Percentiles rank a stretch among this genome's conserved stretches.
Evolutionary conservation across 371 early-diverging fungal genomes (phyloP).

Genomic region (Mucor sp.): DNA sequence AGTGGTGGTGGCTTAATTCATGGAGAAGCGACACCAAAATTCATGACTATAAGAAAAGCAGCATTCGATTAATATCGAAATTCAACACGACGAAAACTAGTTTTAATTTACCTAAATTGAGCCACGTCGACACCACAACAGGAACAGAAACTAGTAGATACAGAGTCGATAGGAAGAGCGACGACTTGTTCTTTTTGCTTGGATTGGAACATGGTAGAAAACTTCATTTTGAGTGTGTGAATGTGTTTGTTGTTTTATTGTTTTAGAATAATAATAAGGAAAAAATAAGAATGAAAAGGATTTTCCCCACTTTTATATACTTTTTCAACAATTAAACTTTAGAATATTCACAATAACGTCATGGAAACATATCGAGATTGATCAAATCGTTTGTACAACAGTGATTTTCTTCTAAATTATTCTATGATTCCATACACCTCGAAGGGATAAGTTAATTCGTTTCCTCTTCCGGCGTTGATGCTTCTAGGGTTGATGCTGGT

Average conservation of each 20-base stretch:
- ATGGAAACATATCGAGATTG: not conserved
- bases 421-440: not conserved
- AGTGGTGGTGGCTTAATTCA: not conserved
- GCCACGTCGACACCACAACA: constrained; percentile 32
- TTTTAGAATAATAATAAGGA: not conserved
- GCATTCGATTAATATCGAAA: not conserved
- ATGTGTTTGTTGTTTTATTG: not conserved
- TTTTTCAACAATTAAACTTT: not conserved
- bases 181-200: not conserved
- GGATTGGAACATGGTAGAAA: not conserved
- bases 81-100: not conserved
- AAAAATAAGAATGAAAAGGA: not conserved
- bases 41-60: constrained; percentile 20
- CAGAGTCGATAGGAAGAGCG: not conserved
- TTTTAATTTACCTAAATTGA: constrained; percentile 18
- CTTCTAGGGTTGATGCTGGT: not conserved
- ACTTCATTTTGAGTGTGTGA: not conserved
- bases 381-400: not conserved
- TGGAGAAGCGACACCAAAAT: constrained; percentile 24
- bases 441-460: not conserved
- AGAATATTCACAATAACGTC: not conserved
- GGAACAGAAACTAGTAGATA: constrained; percentile 12
- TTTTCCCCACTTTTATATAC: not conserved
- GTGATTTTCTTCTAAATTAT: not conserved
- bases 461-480: not conserved